These are phyloP conservation scores for Kandelia obovata DNA, from an alignment of 345 rosid species.

Conservation along the genomic window DNA sequence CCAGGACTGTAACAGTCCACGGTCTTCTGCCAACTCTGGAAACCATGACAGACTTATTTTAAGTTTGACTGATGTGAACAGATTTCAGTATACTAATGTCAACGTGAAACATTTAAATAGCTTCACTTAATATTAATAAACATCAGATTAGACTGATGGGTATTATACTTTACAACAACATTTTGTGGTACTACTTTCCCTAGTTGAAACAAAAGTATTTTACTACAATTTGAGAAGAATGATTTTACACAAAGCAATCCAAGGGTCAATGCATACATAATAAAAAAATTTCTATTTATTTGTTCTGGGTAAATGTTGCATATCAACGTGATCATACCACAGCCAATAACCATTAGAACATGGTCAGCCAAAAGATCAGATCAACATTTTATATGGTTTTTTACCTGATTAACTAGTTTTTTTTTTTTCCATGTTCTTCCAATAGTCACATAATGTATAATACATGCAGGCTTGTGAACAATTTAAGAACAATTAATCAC, in stretches of 20 bases:
- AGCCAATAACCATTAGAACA: too few relatives aligned
- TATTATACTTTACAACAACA: background rate
- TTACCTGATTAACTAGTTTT: too few relatives aligned
- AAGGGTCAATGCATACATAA: too few relatives aligned
- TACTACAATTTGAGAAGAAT: background rate
- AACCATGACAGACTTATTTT: conserved; percentile 22
- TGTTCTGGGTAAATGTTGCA: too few relatives aligned
- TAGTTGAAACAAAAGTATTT: background rate
- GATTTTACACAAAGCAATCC: too few relatives aligned
- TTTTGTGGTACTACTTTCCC: too few relatives aligned
- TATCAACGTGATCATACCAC: too few relatives aligned
- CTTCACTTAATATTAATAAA: background rate
- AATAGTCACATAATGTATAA: background rate
- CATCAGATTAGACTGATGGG: background rate
- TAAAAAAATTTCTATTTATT: too few relatives aligned
- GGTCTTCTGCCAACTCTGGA: conserved; percentile 97
- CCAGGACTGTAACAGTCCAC: conserved; percentile 98
- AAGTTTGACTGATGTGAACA: background rate
- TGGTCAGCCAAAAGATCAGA: too few relatives aligned
- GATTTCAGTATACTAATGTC: background rate
- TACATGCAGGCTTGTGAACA: background rate
- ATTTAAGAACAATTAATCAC: background rate
- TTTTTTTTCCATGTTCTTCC: too few relatives aligned
- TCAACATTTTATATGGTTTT: too few relatives aligned
- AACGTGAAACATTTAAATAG: background rate